Evolutionary conservation across 2,329 filamentous ascomycete species (phyloP).

Genomic region (Helotiales sp.): DNA sequence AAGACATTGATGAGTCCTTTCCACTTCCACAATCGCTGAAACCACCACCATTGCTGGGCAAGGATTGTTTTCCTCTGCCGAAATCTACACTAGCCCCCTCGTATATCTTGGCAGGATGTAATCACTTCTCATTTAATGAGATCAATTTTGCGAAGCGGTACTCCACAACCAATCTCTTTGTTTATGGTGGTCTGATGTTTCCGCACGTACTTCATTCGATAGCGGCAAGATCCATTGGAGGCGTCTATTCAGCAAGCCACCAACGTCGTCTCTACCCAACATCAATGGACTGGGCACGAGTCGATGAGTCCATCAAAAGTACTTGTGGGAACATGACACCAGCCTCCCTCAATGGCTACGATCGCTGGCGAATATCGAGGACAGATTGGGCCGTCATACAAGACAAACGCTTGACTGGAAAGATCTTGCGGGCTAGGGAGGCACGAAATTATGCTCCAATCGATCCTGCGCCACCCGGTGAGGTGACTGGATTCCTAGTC

Average conservation of each 20-base stretch:
- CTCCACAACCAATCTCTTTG: neutral
- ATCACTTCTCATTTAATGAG: neutral
- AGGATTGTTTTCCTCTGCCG: too few species aligned
- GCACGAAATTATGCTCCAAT: neutral
- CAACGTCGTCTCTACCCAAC: neutral
- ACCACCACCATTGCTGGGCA: too few species aligned
- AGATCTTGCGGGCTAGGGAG: neutral
- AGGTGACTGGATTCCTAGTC: neutral
- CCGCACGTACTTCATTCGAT: neutral
- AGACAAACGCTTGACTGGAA: neutral
- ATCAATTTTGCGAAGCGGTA: neutral
- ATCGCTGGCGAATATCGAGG: neutral
- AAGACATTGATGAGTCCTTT: too few species aligned
- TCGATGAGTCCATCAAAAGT: neutral
- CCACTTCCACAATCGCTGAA: too few species aligned
- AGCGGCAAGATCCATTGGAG: neutral
- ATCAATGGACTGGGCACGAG: too few species aligned
- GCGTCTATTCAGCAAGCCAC: neutral
- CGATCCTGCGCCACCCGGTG: neutral
- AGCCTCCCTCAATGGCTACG: neutral
- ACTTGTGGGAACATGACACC: neutral
- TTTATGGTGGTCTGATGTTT: neutral
- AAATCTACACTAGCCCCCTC: too few species aligned
- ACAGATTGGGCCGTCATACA: neutral
- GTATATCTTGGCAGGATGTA: neutral